phyloP scores from a whole-genome alignment of 1,284 basidiomycete species.

The Phellinidium pouzarii region DNA sequence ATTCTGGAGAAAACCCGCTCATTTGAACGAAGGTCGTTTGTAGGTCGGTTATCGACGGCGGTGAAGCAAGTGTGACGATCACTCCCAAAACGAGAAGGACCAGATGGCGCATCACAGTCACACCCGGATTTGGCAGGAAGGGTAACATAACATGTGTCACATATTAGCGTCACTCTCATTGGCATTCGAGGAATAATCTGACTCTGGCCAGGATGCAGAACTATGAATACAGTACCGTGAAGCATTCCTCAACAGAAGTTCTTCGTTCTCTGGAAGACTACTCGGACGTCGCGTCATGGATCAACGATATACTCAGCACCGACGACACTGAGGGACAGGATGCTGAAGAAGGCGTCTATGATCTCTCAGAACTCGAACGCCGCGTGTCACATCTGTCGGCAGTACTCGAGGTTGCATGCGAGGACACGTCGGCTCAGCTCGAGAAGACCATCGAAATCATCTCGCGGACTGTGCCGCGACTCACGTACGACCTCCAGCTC shows the following conservation, averaged over 20 bases:
- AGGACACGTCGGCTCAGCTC: slow-evolving; percentile 79
- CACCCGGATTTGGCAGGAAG: no score
- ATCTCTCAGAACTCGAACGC: slow-evolving; percentile 67
- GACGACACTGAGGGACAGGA: slow-evolving; percentile 34
- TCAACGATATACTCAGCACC: slow-evolving; percentile 26
- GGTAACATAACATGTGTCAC: no score
- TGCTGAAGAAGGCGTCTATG: slow-evolving; percentile 26
- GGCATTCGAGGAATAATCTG: background rate
- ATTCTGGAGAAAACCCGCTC: slow-evolving; percentile 15
- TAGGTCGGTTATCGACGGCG: slow-evolving; percentile 12
- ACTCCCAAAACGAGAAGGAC: background rate
- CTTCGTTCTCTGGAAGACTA: slow-evolving; percentile 34
- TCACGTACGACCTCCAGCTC: slow-evolving; percentile 91
- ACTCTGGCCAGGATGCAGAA: slow-evolving; percentile 13
- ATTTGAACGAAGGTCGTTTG: background rate
- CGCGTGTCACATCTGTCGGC: slow-evolving; percentile 69
- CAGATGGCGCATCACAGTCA: no score
- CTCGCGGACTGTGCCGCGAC: slow-evolving; percentile 77
- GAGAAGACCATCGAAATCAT: slow-evolving; percentile 88
- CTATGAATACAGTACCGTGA: background rate
- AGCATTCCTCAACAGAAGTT: background rate
- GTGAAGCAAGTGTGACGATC: background rate
- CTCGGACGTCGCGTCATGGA: slow-evolving; percentile 24
- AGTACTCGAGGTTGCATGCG: slow-evolving; percentile 72
- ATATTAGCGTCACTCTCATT: no score